Base-by-base conservation (phyloP, 306 rosid genomes). In the Sphenostylis stenocarpa region DNA sequence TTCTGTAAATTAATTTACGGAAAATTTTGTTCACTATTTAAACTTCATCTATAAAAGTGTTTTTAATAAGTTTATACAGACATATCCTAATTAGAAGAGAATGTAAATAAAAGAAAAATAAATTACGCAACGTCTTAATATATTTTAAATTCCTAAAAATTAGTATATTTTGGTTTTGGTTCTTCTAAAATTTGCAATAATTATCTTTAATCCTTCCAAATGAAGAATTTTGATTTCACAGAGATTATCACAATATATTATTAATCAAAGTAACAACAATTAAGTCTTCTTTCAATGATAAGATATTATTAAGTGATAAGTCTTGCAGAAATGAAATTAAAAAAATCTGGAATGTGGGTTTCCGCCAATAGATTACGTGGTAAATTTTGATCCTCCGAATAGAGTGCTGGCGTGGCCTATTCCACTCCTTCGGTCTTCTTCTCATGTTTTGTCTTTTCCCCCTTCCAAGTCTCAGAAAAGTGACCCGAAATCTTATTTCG, bases 391-490 rank as follows among this genome's bases (percentile, higher is more conserved):
- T 52, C 79, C 36, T 13, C 51, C 28, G 33, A 78, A 77, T 53
- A 21, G 24, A 41, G 85, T 70, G 80, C 53, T 72, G 77, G 60
- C 90, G 88, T 86, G 93, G 93, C 87, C 45, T 39, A 75, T 68
- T 74, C 73, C 56, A 14, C 48, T 33, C 73, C 84, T 39, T 23
- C 9, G 21, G 24, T 26, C 66, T 70, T 33, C n/a, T 41, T 41
- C 60, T 26, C 19, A 19, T 16, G 41, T 12, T 67, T 77, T 74
- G 70, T 87, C 76, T 34, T 69, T 70, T 56, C 38, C 9, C 65
- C n/a, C 39, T 53, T 24, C 20, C 45, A 20, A 75, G 85, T 88
- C 93, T 85, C 83, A 83, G 66, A 90, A 83, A 66, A 67, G 89
- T 80, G 51, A 21, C 53, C 36, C 17, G 75, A 85, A 87, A 92